phyloP scores from a whole-genome alignment of 768 basidiomycete genomes.

The Butyriboletus loyo region DNA sequence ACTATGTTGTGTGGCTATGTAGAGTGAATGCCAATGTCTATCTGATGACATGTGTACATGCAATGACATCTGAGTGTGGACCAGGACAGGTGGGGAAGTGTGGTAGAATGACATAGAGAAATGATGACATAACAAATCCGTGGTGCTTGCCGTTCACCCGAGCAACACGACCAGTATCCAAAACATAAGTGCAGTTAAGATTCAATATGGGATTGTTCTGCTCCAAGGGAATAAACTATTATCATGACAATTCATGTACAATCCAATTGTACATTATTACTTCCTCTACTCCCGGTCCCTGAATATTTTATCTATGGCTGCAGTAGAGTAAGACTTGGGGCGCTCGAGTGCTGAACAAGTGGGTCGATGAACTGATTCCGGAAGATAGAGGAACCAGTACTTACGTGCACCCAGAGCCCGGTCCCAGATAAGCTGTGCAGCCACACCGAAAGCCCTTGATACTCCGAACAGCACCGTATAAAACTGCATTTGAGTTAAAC shows the following conservation, averaged over 20 bases:
- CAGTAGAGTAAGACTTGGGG: constrained; percentile 88
- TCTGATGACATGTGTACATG: too few relatives aligned
- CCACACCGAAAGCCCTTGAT: constrained; percentile 89
- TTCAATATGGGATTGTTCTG: not conserved
- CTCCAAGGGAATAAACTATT: not conserved
- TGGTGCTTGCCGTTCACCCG: too few relatives aligned
- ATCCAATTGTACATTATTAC: not conserved
- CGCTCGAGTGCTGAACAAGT: constrained; percentile 69
- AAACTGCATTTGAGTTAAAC: constrained; percentile 87
- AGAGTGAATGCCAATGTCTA: too few relatives aligned
- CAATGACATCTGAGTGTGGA: too few relatives aligned
- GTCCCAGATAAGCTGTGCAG: constrained; percentile 90
- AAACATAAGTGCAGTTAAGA: too few relatives aligned
- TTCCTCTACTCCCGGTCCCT: constrained; percentile 32
- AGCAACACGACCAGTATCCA: too few relatives aligned
- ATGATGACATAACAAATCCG: too few relatives aligned
- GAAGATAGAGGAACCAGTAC: constrained; percentile 28
- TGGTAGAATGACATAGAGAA: too few relatives aligned
- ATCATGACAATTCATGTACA: not conserved
- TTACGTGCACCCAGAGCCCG: constrained; percentile 87
- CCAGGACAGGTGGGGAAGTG: too few relatives aligned
- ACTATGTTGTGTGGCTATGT: too few relatives aligned
- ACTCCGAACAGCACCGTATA: constrained; percentile 98
- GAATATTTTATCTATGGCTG: constrained; percentile 78
- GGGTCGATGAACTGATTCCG: not conserved